A percentile compares a stretch with the other conserved stretches of the same genome.
These are phyloP conservation scores for Mycosarcoma mackinlayi DNA, from an alignment of 1,284 basidiomycete species.

Conservation along the genomic window DNA sequence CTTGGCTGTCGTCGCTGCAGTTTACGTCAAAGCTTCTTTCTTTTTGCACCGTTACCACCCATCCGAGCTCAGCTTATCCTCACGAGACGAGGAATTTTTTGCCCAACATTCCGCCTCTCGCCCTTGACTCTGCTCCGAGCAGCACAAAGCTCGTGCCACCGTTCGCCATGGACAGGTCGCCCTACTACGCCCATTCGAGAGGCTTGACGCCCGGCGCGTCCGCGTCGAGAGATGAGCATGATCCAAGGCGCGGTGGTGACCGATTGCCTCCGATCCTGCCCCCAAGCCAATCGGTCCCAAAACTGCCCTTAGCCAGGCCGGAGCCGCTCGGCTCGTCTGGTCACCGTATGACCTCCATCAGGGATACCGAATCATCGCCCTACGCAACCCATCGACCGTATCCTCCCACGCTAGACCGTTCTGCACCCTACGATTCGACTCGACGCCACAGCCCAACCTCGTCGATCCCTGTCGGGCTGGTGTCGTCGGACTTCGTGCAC, in stretches of 20 bases:
- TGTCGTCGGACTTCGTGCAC: constrained; percentile 30
- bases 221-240: constrained; percentile 5
- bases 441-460: constrained; percentile 24
- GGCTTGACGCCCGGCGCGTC: constrained; percentile 14
- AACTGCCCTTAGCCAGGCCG: constrained; percentile 10
- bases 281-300: constrained; percentile 18
- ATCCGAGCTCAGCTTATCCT: background rate
- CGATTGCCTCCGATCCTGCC: constrained; percentile 29
- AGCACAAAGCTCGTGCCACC: constrained; percentile 37
- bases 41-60: background rate
- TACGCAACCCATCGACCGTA: constrained; percentile 26
- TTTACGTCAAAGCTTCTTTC: background rate
- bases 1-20: background rate
- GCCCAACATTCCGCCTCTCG: constrained; percentile 45
- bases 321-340: constrained; percentile 10
- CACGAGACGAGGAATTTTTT: constrained; percentile 8
- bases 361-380: constrained; percentile 8
- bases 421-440: constrained; percentile 5
- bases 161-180: constrained; percentile 36
- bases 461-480: constrained; percentile 33
- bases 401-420: constrained; percentile 12
- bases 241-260: constrained; percentile 15
- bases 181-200: constrained; percentile 27
- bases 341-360: constrained; percentile 31
- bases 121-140: constrained; percentile 35